Evolutionary conservation across 805 yeast genomes (phyloP), one percentile per base, ranked within the genome.

Genomic region (Schwanniomyces sp.): DNA sequence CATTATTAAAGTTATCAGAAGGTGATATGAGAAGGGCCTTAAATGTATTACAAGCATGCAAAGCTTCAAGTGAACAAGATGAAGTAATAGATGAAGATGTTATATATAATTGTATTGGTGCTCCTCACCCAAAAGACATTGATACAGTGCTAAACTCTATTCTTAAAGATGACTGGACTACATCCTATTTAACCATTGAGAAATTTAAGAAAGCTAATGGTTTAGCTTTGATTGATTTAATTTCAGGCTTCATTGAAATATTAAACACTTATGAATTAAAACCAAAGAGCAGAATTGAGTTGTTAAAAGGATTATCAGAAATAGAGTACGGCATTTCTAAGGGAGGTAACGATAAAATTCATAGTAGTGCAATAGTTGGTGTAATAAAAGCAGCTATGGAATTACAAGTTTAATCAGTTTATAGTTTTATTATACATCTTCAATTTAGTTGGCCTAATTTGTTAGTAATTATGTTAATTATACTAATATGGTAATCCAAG

Each of bases 1-100:
- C 96, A 1, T 70, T 94, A 41, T 72, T 94, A 47, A 74, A 71
- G 45, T 75, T 94, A 46, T 79, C 94, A n/a, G 80, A 84, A 48
- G 99, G 99, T 44, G 99, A 94, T 66, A 94, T 94, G 99, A 82
- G 99, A 71, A 81, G 88, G 43, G 96, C 96, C 1, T 75, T 94
- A 56, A 94, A 94, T 61, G 97, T 94, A 5, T 68, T 94, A 48
- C 99, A 94, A 67, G 96, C 98, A 0, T 89, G 98, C 65, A 81
- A 86, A 52, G 91, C 97, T 0, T 88, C 96, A 1, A 51, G 64
- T 27, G 64, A 57, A 26, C 75, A 62, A 7, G 69, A 68, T 2
- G 81, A 79, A 43, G 67, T 58, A 39, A 86, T 94, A 36, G 79
- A 85, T 26, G 80, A 78, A 27, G 84, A 82, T 46, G 85, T 88